A percentile compares a stretch with the other conserved stretches of the same genome.
Conservation (phyloP, 2,329 filamentous ascomycete genomes). For the Ophiostoma sp. region DNA sequence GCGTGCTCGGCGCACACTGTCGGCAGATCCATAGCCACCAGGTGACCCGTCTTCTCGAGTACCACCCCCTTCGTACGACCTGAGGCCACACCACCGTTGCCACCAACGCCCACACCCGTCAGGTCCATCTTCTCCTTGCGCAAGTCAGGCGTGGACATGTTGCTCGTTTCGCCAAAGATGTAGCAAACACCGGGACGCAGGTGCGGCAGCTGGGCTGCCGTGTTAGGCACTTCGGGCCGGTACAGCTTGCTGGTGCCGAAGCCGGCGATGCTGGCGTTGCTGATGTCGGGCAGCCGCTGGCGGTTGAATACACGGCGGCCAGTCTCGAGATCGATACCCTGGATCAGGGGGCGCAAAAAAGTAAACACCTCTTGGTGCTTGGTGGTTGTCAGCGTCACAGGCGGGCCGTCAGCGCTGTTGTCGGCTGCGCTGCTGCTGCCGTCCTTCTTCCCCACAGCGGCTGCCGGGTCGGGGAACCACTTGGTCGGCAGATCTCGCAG, state of each 20-base stretch:
- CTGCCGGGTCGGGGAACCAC: slow-evolving; percentile 49
- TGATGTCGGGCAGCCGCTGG: slow-evolving; percentile 48
- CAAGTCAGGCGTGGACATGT: slow-evolving; percentile 53
- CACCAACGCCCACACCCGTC: slow-evolving; percentile 67
- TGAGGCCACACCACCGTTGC: slow-evolving; percentile 63
- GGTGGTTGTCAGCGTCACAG: slow-evolving; percentile 72
- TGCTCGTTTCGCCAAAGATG: slow-evolving; percentile 63
- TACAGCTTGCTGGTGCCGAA: slow-evolving; percentile 60
- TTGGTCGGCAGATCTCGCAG: slow-evolving; percentile 71
- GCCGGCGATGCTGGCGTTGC: slow-evolving; percentile 39
- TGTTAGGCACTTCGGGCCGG: slow-evolving; percentile 61
- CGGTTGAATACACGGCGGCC: slow-evolving; percentile 44
- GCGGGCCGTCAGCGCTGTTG: slow-evolving; percentile 35
- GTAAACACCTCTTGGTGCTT: slow-evolving; percentile 88
- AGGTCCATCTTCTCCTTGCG: slow-evolving; percentile 59
- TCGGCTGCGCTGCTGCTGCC: slow-evolving; percentile 36
- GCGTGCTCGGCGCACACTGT: slow-evolving; percentile 62
- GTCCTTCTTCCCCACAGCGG: slow-evolving; percentile 30
- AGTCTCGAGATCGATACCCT: slow-evolving; percentile 41
- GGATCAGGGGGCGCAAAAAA: slow-evolving; percentile 64
- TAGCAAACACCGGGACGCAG: slow-evolving; percentile 68
- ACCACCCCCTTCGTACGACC: slow-evolving; percentile 68
- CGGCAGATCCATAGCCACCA: slow-evolving; percentile 81
- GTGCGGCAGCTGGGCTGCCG: slow-evolving; percentile 57
- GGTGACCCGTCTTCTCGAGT: slow-evolving; percentile 68